phyloP scores from a whole-genome alignment of 768 basidiomycete species.

The Suillus decipiens region DNA sequence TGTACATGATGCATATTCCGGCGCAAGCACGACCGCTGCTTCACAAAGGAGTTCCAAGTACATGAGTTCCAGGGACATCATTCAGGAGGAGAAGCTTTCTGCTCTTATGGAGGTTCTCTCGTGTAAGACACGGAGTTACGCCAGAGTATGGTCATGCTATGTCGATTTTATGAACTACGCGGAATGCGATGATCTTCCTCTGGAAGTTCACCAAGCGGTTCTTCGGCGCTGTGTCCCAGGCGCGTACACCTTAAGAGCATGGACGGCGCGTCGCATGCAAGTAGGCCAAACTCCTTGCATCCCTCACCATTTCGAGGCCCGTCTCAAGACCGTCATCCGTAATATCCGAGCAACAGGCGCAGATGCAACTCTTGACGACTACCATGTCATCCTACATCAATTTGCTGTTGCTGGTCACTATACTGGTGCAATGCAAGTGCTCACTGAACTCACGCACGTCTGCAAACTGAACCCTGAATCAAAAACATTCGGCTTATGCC shows the following conservation, averaged over 20 bases:
- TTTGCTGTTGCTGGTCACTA: slow-evolving; percentile 78
- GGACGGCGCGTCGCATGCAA: slow-evolving; percentile 43
- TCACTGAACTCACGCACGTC: slow-evolving; percentile 52
- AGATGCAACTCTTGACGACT: slow-evolving; percentile 60
- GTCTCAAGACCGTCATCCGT: slow-evolving; percentile 65
- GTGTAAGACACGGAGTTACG: slow-evolving; percentile 37
- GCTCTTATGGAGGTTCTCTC: slow-evolving; percentile 33
- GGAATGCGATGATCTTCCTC: slow-evolving; percentile 53
- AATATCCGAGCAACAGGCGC: slow-evolving; percentile 58
- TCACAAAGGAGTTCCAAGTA: not conserved
- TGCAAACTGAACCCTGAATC: slow-evolving; percentile 47
- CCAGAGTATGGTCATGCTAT: slow-evolving; percentile 68
- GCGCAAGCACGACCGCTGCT: slow-evolving; percentile 3
- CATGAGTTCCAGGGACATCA: slow-evolving; percentile 5
- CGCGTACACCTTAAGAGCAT: slow-evolving; percentile 44
- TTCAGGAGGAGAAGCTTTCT: slow-evolving; percentile 28
- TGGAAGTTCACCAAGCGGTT: slow-evolving; percentile 68
- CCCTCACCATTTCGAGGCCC: slow-evolving; percentile 62
- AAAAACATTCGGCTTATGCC: slow-evolving; percentile 61
- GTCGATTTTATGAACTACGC: slow-evolving; percentile 51
- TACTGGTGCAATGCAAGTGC: slow-evolving; percentile 57
- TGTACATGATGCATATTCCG: slow-evolving; percentile 5
- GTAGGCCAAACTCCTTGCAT: slow-evolving; percentile 35
- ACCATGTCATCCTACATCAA: slow-evolving; percentile 72
- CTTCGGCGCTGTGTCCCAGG: slow-evolving; percentile 65